Base-by-base conservation (phyloP, 2,329 filamentous ascomycete species). In the Capronia coronata region DNA sequence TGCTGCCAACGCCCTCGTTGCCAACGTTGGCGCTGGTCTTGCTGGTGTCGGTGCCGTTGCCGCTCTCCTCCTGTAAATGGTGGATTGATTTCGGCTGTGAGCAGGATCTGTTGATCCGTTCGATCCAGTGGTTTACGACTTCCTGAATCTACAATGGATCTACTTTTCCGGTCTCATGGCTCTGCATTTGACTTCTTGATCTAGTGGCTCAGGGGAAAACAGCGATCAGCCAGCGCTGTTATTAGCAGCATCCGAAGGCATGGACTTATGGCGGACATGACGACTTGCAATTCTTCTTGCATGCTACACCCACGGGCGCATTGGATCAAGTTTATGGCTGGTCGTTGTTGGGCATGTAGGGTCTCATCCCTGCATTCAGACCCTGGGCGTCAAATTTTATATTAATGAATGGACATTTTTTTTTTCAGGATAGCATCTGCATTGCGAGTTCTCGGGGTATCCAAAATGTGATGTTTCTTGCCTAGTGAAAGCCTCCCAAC, bases 31-130 rank as follows among this genome's bases (percentile, higher is more conserved):
- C 39, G 58, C 56, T 56, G 58, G 54, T 56, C 52, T 60, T 55
- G 58, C 58, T 37, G 58, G 58, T 60, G 58, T 59, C 43, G 58
- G 56, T 49, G 58, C 56, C 53, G 51, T 60, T 38, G 58, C 56
- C 48, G 55, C 56, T 51, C 51, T 60, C 46, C 54, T 59, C 47
- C 51, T 60, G 52, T 60, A 60, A 59, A 53, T 50, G 41, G 52
- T 43, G 44, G 34, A 51, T 41, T 29, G 40, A 32, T 43, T 32
- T 34, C 30, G 14, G 48, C 25, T 34, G 10, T 43, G 51, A 45
- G 11, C 19, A 19, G 21, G 21, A n/a, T 32, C 10, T 1, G 18
- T 2, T 25, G 11, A 11, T 16, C 13, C n/a, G n/a, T n/a, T n/a
- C n/a, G n/a, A n/a, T n/a, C n/a, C n/a, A n/a, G n/a, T n/a, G n/a